Evolutionary conservation across 2,329 filamentous ascomycete species (phyloP).

Genomic region (Aphanoascus verrucosus): DNA sequence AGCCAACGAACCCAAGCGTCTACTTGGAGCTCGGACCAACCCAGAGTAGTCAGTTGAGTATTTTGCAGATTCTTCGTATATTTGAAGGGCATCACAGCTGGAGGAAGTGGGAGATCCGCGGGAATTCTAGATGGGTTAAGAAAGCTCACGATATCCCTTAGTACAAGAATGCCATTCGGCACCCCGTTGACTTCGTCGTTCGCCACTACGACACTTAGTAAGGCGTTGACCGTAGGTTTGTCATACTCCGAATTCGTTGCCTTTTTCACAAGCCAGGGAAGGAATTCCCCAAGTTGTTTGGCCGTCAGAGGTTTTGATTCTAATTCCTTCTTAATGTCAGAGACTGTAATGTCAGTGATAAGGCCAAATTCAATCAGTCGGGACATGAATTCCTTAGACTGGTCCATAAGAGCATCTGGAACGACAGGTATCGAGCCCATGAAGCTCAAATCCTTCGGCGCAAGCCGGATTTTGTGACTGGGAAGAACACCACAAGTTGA

Average conservation of each 20-base stretch:
- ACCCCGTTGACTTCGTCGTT: slow-evolving; percentile 50
- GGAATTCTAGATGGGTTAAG: slow-evolving; percentile 69
- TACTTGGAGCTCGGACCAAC: slow-evolving; percentile 76
- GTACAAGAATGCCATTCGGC: slow-evolving; percentile 60
- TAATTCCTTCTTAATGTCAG: slow-evolving; percentile 74
- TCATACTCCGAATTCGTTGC: slow-evolving; percentile 64
- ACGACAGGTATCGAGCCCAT: slow-evolving; percentile 81
- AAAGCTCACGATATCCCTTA: slow-evolving; percentile 65
- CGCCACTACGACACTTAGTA: slow-evolving; percentile 60
- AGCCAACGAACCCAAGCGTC: slow-evolving; percentile 78
- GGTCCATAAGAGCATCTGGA: slow-evolving; percentile 61
- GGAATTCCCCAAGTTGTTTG: slow-evolving; percentile 67
- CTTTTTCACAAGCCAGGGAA: slow-evolving; percentile 71
- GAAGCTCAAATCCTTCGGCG: slow-evolving; percentile 60
- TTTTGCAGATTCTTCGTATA: slow-evolving; percentile 61
- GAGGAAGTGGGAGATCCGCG: slow-evolving; percentile 67
- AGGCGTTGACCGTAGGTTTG: slow-evolving; percentile 50
- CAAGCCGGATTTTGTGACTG: slow-evolving; percentile 73
- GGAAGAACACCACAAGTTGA: slow-evolving; percentile 78
- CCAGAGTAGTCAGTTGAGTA: slow-evolving; percentile 63
- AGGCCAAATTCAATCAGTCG: slow-evolving; percentile 76
- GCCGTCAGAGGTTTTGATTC: slow-evolving; percentile 71
- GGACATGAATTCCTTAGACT: slow-evolving; percentile 59
- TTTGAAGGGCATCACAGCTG: slow-evolving; percentile 71
- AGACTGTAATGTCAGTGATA: slow-evolving; percentile 74